Conservation (phyloP, 148 eudicot genomes). For the Arbutus unedo region DNA sequence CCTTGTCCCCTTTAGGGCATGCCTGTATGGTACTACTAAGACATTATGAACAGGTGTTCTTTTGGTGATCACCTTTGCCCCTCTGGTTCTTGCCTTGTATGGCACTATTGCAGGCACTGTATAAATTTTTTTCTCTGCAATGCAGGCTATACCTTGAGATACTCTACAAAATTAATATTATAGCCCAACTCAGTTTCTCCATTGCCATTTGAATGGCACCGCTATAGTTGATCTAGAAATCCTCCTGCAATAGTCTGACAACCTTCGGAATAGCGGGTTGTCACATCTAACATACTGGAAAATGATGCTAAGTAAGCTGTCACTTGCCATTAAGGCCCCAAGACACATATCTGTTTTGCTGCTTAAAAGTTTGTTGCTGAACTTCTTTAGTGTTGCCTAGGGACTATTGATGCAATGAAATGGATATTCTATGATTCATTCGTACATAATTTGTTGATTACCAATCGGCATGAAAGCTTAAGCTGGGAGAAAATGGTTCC, state of each 20-base stretch:
- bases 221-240: not conserved
- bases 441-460: not conserved
- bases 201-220: too few species aligned
- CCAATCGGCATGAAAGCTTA: not conserved
- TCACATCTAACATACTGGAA: not conserved
- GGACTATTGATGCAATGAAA: not conserved
- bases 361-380: not conserved
- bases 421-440: not conserved
- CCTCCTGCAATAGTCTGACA: not conserved
- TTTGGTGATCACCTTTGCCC: not conserved
- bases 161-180: not conserved
- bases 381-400: slow-evolving; percentile 1
- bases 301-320: not conserved
- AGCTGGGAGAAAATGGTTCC: not conserved
- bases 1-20: not conserved
- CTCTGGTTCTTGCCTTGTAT: not conserved
- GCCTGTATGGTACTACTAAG: not conserved
- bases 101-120: not conserved
- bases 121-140: not conserved
- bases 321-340: too few species aligned
- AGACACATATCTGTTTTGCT: not conserved
- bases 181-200: not conserved
- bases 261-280: not conserved
- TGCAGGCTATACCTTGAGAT: not conserved
- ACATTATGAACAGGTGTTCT: not conserved